phyloP scores from a whole-genome alignment of 192 early-diverging fungal genomes.

The Backusella circina region DNA sequence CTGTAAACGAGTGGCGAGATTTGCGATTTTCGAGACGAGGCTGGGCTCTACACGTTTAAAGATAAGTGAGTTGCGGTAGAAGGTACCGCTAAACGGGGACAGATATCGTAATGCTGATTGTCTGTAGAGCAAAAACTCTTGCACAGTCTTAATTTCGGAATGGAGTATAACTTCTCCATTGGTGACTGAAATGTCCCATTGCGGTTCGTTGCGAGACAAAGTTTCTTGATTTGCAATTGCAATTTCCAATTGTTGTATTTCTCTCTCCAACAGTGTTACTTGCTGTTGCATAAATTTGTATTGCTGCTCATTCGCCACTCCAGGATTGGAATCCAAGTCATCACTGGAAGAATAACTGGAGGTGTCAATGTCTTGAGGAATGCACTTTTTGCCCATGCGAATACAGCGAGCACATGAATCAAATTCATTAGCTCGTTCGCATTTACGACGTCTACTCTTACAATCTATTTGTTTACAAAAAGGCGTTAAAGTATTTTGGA shows the following conservation, averaged over 20 bases:
- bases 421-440: background rate
- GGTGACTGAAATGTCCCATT: background rate
- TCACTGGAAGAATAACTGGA: background rate
- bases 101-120: background rate
- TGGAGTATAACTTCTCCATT: background rate
- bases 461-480: background rate
- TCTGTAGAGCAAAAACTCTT: constrained; percentile 2
- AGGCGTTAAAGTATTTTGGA: background rate
- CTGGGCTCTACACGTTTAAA: background rate
- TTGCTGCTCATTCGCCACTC: background rate
- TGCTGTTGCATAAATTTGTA: background rate
- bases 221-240: background rate
- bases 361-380: background rate
- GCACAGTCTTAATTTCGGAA: background rate
- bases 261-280: background rate
- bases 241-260: constrained; percentile 5
- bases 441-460: constrained; percentile 4
- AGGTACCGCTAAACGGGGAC: background rate
- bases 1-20: background rate
- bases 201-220: background rate
- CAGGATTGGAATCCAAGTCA: background rate
- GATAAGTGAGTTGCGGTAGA: background rate
- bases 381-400: background rate
- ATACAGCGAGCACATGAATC: background rate
- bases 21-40: background rate